Evolutionary conservation across 176 grass and related monocot species (phyloP), one percentile per base, ranked within the genome.

Genomic region (Metroxylon sagu): DNA sequence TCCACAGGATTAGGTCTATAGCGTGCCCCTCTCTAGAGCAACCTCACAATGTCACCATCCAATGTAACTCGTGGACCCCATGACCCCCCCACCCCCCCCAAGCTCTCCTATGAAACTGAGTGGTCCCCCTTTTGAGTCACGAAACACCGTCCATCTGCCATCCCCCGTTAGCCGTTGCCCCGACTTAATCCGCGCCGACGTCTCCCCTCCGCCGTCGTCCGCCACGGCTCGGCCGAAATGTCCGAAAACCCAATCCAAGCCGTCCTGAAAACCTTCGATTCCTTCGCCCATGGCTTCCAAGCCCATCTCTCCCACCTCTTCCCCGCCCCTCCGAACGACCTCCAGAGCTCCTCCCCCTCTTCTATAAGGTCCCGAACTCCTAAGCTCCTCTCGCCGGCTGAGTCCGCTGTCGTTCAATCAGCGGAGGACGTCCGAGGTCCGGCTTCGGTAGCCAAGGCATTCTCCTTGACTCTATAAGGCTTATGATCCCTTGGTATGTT

Each of bases 251-350:
- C 53, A 52, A 66, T 71, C 14, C 50, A 59, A 18, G 48, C 79
- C 60, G 7, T 76, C 18, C 16, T 66, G 23, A 65, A 49, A 35
- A 64, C 73, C 18, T 72, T 62, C 27, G 56, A 60, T n/a, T 67
- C 72, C 19, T n/a, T 82, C 28, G 66, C 73, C 19, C 49, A 49
- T 48, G 71, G 61, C 63, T 50, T 82, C 25, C 79, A 82, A 72
- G 43, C 54, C 48, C 73, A 76, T 48, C 67, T 82, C 26, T 82
- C 72, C 14, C 60, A 29, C 19, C 62, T 76, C 21, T 70, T 76
- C 73, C 31, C 72, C 19, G 43, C 72, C 26, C 72, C 67, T 52
- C 66, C 50, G 57, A 29, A 35, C 58, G 31, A 71, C 10, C 30
- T 48, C 53, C 17, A 29, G 27, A 23, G 8, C 23, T 17, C 59